Evolutionary conservation across 1,284 basidiomycete genomes (phyloP).

Genomic region (Rhodotorula sp.): DNA sequence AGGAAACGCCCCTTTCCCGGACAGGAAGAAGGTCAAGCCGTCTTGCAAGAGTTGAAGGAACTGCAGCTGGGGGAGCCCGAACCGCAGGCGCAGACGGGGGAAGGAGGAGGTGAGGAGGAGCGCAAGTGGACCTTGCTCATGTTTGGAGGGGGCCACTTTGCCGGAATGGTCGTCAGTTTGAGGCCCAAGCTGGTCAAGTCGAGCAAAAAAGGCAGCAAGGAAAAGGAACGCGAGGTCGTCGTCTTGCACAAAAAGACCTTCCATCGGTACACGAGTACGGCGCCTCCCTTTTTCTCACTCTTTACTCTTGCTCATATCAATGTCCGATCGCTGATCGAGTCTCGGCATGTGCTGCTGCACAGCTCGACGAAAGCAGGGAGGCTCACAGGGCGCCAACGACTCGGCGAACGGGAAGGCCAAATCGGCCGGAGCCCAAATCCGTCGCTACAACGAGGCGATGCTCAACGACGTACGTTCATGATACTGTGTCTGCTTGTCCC

Average conservation of each 20-base stretch:
- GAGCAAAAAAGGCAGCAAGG: conserved; percentile 52
- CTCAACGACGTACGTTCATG: conserved; percentile 71
- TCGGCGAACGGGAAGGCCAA: conserved; percentile 88
- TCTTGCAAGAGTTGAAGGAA: conserved; percentile 57
- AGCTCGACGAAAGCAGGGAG: conserved; percentile 97
- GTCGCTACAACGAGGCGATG: conserved; percentile 92
- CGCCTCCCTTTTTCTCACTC: too few relatives aligned
- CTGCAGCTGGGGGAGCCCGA: conserved; percentile 59
- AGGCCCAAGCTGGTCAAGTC: conserved; percentile 53
- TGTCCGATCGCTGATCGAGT: background rate
- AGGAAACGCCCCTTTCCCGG: conserved; percentile 46
- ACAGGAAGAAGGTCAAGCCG: conserved; percentile 45
- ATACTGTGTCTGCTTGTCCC: background rate
- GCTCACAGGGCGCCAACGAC: conserved; percentile 88
- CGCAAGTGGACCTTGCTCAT: conserved; percentile 91
- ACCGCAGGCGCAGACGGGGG: conserved; percentile 3
- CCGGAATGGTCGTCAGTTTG: conserved; percentile 75
- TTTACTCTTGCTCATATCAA: too few relatives aligned
- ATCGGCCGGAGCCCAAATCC: conserved; percentile 89
- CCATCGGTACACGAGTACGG: conserved; percentile 92
- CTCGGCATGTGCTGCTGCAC: background rate
- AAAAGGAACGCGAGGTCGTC: conserved; percentile 68
- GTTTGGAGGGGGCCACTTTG: conserved; percentile 97
- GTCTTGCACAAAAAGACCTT: conserved; percentile 93
- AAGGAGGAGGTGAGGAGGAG: conserved; percentile 54